Conservation (phyloP, 164 flowering plant species). For the Akebia trifoliata region DNA sequence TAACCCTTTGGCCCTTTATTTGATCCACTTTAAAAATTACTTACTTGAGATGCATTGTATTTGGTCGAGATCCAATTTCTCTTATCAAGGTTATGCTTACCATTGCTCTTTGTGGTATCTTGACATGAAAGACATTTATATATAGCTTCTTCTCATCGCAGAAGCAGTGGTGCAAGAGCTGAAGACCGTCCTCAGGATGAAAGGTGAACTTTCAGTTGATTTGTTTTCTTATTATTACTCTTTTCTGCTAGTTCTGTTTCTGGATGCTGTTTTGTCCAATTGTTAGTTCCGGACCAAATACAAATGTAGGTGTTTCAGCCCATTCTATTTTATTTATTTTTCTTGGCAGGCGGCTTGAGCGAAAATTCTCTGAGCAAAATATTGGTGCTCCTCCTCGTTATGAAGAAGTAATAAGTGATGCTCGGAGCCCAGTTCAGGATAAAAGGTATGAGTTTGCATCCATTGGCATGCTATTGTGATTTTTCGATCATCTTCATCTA, state of each 20-base stretch:
- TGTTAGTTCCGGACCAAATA: background rate
- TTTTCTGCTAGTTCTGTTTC: background rate
- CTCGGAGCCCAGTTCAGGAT: conserved; percentile 48
- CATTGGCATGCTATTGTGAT: background rate
- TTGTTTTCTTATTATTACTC: background rate
- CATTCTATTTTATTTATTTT: background rate
- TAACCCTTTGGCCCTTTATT: background rate
- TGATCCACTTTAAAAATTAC: background rate
- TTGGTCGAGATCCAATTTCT: background rate
- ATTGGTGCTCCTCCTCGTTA: conserved; percentile 86
- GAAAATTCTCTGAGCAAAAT: conserved; percentile 72
- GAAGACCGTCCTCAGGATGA: conserved; percentile 79
- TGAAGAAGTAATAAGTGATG: conserved; percentile 67
- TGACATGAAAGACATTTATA: background rate
- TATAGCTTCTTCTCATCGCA: conserved; percentile 24
- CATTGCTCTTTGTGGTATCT: background rate
- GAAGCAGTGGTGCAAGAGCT: conserved; percentile 61
- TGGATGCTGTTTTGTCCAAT: background rate
- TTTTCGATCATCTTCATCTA: conserved; percentile 4
- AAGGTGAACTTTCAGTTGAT: conserved; percentile 38
- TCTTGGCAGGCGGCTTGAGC: conserved; percentile 41
- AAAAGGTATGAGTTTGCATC: conserved; percentile 50
- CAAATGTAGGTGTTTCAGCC: background rate
- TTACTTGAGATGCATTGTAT: background rate
- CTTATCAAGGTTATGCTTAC: background rate